phyloP scores from a whole-genome alignment of 257 asterid species.

The Capsicum rhomboideum region DNA sequence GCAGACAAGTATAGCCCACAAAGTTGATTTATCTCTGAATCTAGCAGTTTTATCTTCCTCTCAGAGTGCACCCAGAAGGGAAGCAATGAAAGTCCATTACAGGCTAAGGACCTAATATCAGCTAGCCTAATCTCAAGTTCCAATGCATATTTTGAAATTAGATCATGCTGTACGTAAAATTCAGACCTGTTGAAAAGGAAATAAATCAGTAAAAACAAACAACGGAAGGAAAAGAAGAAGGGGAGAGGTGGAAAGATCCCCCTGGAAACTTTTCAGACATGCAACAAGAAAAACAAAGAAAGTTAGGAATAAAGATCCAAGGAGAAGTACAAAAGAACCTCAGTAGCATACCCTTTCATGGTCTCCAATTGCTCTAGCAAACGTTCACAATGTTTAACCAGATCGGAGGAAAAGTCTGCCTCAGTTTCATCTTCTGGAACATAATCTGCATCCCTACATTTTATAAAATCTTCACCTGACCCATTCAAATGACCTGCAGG shows the following conservation, averaged over 20 bases:
- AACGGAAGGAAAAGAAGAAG: neutral
- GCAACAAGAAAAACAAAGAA: neutral
- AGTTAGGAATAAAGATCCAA: neutral
- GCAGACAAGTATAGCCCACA: conserved; percentile 19
- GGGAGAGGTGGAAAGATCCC: neutral
- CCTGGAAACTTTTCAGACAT: neutral
- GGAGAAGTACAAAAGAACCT: neutral
- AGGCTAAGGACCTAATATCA: conserved; percentile 70
- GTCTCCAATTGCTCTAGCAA: conserved; percentile 56
- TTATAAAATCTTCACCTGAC: neutral
- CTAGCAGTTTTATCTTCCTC: conserved; percentile 49
- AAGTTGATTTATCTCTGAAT: conserved; percentile 34
- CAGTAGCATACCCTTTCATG: conserved; percentile 39
- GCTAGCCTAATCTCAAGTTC: conserved; percentile 72
- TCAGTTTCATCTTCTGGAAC: conserved; percentile 22
- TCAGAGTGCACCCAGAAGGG: conserved; percentile 83
- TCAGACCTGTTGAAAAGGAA: conserved; percentile 32
- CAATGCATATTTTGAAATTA: conserved; percentile 29
- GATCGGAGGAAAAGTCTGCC: conserved; percentile 28
- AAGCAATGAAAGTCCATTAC: conserved; percentile 50
- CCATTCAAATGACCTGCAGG: neutral
- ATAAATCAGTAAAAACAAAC: conserved; percentile 12
- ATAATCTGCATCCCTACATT: conserved; percentile 1
- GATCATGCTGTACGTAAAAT: conserved; percentile 26
- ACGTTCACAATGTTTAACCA: conserved; percentile 45